Percentiles rank a stretch among this genome's conserved stretches.
Evolutionary conservation across 2,329 filamentous ascomycete genomes (phyloP).

Genomic region (Phaeosphaeriaceae sp.): DNA sequence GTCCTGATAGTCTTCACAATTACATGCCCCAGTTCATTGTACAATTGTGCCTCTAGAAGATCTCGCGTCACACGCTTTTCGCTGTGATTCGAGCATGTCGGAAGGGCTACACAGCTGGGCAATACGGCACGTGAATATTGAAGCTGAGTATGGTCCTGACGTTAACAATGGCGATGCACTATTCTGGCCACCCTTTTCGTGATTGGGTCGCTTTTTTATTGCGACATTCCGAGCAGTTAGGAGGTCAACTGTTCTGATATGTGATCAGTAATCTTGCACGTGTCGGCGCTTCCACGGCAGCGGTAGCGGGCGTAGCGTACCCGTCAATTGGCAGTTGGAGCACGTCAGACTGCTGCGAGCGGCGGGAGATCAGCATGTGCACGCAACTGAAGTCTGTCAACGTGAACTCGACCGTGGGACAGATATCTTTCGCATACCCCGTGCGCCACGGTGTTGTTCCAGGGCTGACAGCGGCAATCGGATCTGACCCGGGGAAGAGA

Average conservation of each 20-base stretch:
- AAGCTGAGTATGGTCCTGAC: too few relatives aligned
- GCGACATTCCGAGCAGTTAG: background rate
- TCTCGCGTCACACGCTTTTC: too few relatives aligned
- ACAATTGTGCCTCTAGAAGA: too few relatives aligned
- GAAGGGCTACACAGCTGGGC: too few relatives aligned
- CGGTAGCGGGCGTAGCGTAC: conserved; percentile 4
- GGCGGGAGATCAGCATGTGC: conserved; percentile 2
- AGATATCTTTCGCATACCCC: background rate
- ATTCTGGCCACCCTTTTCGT: too few relatives aligned
- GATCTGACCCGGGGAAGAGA: background rate
- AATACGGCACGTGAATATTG: too few relatives aligned
- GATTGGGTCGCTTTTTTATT: too few relatives aligned
- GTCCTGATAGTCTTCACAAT: too few relatives aligned
- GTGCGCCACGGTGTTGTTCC: background rate
- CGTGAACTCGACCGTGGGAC: background rate
- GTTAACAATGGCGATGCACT: too few relatives aligned
- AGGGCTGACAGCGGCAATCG: background rate
- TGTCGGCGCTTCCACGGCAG: background rate
- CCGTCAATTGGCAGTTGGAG: conserved; percentile 1
- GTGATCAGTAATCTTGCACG: background rate
- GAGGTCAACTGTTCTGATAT: background rate
- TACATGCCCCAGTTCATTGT: too few relatives aligned
- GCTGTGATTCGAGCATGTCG: too few relatives aligned
- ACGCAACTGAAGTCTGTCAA: background rate
- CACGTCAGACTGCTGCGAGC: conserved; percentile 1